Evolutionary conservation across 768 basidiomycete species (phyloP).

Genomic region (Gautieria morchelliformis): DNA sequence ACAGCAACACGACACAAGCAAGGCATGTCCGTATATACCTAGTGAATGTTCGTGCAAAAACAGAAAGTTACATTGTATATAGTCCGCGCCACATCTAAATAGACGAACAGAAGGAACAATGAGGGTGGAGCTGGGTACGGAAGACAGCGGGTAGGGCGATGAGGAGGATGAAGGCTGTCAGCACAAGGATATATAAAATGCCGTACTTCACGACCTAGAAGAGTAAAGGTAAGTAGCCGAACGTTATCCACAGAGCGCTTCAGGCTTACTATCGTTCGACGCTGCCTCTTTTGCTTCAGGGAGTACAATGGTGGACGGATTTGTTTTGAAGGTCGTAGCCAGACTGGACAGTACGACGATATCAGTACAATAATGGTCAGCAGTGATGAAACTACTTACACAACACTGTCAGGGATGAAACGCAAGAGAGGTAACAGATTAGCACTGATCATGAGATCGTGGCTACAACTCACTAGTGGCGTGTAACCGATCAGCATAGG

Average conservation of each 20-base stretch:
- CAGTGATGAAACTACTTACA: slow-evolving; percentile 3
- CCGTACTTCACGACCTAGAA: slow-evolving; percentile 77
- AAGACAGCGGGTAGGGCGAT: slow-evolving; percentile 44
- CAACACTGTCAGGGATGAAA: slow-evolving; percentile 11
- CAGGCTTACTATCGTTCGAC: slow-evolving; percentile 74
- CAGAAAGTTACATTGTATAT: not conserved
- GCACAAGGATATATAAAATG: slow-evolving; percentile 57
- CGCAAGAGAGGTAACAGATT: not conserved
- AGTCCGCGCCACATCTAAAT: slow-evolving; percentile 1
- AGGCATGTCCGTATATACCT: not conserved
- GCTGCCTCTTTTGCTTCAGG: slow-evolving; percentile 80
- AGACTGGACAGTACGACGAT: slow-evolving; percentile 44
- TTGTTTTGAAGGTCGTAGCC: slow-evolving; percentile 91
- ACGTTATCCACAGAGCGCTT: slow-evolving; percentile 1
- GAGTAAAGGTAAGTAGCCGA: slow-evolving; percentile 9
- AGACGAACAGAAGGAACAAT: slow-evolving; percentile 9
- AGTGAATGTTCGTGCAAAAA: not conserved
- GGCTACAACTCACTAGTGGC: slow-evolving; percentile 62
- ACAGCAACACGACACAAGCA: not conserved
- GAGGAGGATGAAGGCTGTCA: slow-evolving; percentile 64
- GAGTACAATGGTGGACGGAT: slow-evolving; percentile 88
- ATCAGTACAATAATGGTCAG: not conserved
- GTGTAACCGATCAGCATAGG: slow-evolving; percentile 87
- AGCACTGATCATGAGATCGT: not conserved
- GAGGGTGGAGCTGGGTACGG: slow-evolving; percentile 1